Evolutionary conservation across 305 asterid species (phyloP).

Genomic region (Petunia hybrid): DNA sequence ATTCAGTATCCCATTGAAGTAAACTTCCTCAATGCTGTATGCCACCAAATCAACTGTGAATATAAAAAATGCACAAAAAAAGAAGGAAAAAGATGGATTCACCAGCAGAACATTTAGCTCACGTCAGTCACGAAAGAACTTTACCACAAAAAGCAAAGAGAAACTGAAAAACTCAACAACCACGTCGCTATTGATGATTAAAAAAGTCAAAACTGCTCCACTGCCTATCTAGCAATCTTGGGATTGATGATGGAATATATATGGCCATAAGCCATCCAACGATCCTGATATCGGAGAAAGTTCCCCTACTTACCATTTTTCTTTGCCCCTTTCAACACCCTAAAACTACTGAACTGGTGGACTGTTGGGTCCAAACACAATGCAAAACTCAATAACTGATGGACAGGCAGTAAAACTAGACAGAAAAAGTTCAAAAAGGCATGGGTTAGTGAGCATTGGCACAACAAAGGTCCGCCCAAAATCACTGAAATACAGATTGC

Average conservation of each 20-base stretch:
- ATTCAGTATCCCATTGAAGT: background rate
- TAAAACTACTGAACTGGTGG: background rate
- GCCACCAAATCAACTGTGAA: background rate
- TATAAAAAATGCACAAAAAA: background rate
- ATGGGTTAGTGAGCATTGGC: background rate
- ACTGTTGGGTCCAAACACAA: background rate
- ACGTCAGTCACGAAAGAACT: background rate
- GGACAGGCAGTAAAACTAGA: background rate
- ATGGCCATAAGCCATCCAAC: background rate
- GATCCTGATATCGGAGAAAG: background rate
- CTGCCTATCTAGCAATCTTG: background rate
- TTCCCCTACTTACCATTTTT: conserved; percentile 6
- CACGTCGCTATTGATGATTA: background rate
- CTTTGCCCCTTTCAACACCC: background rate
- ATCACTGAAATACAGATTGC: background rate
- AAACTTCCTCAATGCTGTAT: background rate
- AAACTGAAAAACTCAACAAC: background rate
- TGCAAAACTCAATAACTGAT: background rate
- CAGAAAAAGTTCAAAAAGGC: background rate
- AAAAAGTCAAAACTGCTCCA: background rate
- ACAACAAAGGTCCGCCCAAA: background rate
- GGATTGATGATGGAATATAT: background rate
- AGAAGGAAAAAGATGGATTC: background rate
- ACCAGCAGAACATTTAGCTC: background rate
- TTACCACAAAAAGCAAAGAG: background rate